Conservation (phyloP, 2,329 filamentous ascomycete genomes). For the Fusarium zealandicum region DNA sequence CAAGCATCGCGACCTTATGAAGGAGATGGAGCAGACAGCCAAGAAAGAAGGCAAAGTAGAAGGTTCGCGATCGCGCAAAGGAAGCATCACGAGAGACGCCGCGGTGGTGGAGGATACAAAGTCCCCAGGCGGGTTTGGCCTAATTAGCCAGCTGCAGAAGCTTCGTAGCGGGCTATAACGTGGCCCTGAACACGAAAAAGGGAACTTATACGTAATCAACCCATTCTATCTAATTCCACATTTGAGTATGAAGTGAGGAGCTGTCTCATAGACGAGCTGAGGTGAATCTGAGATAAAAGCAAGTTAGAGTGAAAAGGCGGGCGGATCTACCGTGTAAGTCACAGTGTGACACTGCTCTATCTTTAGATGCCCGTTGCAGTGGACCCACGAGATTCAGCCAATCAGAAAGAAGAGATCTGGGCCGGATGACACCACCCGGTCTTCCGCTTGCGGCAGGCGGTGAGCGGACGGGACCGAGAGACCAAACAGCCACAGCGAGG, state of each 20-base stretch:
- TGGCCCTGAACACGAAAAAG: background rate
- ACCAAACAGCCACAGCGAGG: slow-evolving; percentile 16
- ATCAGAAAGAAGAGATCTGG: slow-evolving; percentile 14
- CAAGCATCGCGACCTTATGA: slow-evolving; percentile 60
- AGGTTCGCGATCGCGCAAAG: slow-evolving; percentile 47
- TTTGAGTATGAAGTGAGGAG: background rate
- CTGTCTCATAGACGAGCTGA: no score
- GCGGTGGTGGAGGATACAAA: slow-evolving; percentile 50
- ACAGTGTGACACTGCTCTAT: slow-evolving; percentile 8
- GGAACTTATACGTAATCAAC: background rate
- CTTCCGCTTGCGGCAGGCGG: slow-evolving; percentile 36
- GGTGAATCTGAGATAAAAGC: background rate
- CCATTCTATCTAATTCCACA: background rate
- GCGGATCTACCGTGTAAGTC: background rate
- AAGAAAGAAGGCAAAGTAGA: slow-evolving; percentile 48
- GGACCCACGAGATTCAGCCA: slow-evolving; percentile 9
- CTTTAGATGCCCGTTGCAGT: slow-evolving; percentile 4
- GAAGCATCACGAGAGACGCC: slow-evolving; percentile 43
- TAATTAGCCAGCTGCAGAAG: slow-evolving; percentile 70
- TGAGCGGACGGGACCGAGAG: slow-evolving; percentile 8
- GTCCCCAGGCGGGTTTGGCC: slow-evolving; percentile 61
- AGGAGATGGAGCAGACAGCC: slow-evolving; percentile 56
- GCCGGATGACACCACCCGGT: slow-evolving; percentile 2
- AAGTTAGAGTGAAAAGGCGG: background rate
- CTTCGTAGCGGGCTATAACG: slow-evolving; percentile 60